Conservation (phyloP, 352 stramenopile species). For the Phytopythium boreale region DNA sequence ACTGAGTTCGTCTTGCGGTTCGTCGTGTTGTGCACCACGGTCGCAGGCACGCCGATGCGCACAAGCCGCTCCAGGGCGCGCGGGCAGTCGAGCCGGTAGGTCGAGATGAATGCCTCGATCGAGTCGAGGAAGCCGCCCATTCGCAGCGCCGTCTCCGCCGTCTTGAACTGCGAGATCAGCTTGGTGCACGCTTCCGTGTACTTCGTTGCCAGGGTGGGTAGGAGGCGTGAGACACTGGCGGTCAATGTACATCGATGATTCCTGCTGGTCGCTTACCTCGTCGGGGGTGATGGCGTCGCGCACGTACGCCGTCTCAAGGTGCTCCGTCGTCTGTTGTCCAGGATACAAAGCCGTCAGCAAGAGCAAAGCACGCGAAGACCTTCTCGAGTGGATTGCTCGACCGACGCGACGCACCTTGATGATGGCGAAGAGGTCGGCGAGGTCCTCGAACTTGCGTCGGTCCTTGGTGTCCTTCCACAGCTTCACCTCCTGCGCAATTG, state of each 20-base stretch:
- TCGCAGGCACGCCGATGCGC: constrained; percentile 91
- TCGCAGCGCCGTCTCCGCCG: constrained; percentile 92
- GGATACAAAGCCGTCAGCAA: background rate
- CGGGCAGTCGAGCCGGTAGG: constrained; percentile 97
- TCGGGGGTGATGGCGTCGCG: constrained; percentile 93
- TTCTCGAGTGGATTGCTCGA: too few species aligned
- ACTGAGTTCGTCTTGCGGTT: constrained; percentile 86
- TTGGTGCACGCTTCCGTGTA: constrained; percentile 97
- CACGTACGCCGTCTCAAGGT: constrained; percentile 96
- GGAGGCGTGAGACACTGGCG: background rate
- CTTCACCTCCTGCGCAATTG: constrained; percentile 57
- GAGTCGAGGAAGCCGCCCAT: constrained; percentile 63
- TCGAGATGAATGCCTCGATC: constrained; percentile 89
- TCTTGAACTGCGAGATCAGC: constrained; percentile 98
- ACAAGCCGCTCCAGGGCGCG: constrained; percentile 93
- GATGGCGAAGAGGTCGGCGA: constrained; percentile 95
- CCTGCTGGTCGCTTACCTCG: constrained; percentile 43
- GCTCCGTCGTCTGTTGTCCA: constrained; percentile 87
- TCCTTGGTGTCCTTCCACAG: constrained; percentile 85
- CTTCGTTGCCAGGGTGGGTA: constrained; percentile 24
- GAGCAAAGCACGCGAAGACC: too few species aligned
- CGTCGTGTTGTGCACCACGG: constrained; percentile 83
- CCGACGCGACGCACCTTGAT: constrained; percentile 90
- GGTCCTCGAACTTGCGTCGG: constrained; percentile 82
- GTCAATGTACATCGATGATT: background rate